These are phyloP conservation scores for Gentiana macrophylla DNA, from an alignment of 257 asterid species.

Conservation along the genomic window DNA sequence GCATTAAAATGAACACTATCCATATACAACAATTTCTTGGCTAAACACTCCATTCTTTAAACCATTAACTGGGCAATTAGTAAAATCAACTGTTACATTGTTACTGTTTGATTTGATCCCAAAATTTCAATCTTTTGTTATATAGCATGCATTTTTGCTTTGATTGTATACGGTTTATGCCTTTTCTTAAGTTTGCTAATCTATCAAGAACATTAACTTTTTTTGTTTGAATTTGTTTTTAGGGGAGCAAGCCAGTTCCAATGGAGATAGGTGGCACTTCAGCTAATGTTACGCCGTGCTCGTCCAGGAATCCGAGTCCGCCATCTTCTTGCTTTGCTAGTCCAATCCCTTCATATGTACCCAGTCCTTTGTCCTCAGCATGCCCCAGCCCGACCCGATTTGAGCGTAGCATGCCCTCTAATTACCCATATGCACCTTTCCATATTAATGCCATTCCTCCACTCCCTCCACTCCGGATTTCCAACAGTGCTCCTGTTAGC, in stretches of 20 bases:
- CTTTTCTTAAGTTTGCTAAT: slow-evolving; percentile 2
- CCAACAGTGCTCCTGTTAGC: slow-evolving; percentile 90
- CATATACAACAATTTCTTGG: no score
- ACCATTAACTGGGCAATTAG: no score
- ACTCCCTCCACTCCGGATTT: slow-evolving; percentile 81
- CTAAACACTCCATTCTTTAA: no score
- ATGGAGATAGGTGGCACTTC: slow-evolving; percentile 74
- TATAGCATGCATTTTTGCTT: no score
- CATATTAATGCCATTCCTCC: slow-evolving; percentile 53
- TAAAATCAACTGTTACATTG: no score
- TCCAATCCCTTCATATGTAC: slow-evolving; percentile 78
- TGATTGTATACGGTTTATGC: no score
- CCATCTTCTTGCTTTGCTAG: slow-evolving; percentile 75
- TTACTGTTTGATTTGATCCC: no score
- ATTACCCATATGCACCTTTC: slow-evolving; percentile 70
- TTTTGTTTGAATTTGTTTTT: slow-evolving; percentile 7
- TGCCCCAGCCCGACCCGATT: slow-evolving; percentile 80
- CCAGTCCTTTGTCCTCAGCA: slow-evolving; percentile 82
- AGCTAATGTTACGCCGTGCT: slow-evolving; percentile 61
- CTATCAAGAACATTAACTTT: not conserved
- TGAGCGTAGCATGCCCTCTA: slow-evolving; percentile 30
- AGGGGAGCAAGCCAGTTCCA: slow-evolving; percentile 74
- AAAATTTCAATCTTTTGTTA: no score
- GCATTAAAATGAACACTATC: no score
- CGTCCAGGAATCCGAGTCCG: slow-evolving; percentile 78